Percentiles rank a stretch among this genome's conserved stretches.
These are phyloP conservation scores for Rhizophagus sp. DNA, from an alignment of 192 early-diverging fungal species.

Conservation along the genomic window DNA sequence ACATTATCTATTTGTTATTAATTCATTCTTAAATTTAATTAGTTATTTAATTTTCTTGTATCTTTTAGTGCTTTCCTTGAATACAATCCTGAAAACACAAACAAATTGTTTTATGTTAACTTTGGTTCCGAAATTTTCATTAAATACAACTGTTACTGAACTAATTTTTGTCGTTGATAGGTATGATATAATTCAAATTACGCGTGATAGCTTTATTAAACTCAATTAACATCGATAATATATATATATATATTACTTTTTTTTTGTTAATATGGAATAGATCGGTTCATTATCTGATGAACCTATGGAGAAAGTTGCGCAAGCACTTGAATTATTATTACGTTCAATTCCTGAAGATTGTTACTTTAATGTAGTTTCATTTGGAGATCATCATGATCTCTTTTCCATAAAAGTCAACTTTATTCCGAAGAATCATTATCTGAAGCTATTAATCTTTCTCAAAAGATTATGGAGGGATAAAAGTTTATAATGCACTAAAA, in stretches of 20 bases:
- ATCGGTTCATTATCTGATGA: neutral
- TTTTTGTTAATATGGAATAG: too few species aligned
- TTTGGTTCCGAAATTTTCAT: conserved; percentile 42
- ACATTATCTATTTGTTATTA: too few species aligned
- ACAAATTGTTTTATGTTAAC: conserved; percentile 41
- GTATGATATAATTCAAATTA: too few species aligned
- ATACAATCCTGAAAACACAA: conserved; percentile 35
- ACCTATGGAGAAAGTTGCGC: conserved; percentile 37
- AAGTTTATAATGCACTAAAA: conserved; percentile 42
- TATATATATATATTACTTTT: too few species aligned
- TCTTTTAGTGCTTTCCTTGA: conserved; percentile 36
- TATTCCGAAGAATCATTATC: too few species aligned
- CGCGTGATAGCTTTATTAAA: too few species aligned
- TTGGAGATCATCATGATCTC: conserved; percentile 37
- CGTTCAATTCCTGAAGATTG: conserved; percentile 48
- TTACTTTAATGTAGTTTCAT: conserved; percentile 55
- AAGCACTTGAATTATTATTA: conserved; percentile 49
- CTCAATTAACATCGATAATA: too few species aligned
- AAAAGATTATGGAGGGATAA: conserved; percentile 43
- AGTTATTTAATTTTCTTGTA: too few species aligned
- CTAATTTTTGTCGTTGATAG: too few species aligned
- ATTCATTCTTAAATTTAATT: too few species aligned
- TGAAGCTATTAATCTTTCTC: too few species aligned
- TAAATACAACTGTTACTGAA: neutral
- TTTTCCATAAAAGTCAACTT: conserved; percentile 21